These are phyloP conservation scores for Suhomyces tanzawaensis DNA, from an alignment of 805 yeast species.

Conservation along the genomic window DNA sequence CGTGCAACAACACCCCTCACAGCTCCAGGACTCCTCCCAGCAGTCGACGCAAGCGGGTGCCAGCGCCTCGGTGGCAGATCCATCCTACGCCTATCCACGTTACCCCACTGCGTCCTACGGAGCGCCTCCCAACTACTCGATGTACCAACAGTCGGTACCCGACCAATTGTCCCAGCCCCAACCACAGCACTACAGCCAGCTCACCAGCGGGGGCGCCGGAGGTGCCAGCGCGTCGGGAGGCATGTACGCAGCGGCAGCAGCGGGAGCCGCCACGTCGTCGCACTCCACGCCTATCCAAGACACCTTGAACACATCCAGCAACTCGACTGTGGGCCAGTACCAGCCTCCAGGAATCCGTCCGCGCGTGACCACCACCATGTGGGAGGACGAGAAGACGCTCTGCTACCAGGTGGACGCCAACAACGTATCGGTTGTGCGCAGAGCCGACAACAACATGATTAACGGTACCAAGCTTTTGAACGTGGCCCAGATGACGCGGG, in stretches of 20 bases:
- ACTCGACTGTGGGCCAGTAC: slow-evolving; percentile 41
- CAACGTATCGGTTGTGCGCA: slow-evolving; percentile 74
- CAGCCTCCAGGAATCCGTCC: slow-evolving; percentile 53
- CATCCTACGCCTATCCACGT: slow-evolving; percentile 17
- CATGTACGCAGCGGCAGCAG: slow-evolving; percentile 10
- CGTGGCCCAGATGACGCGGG: slow-evolving; percentile 85
- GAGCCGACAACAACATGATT: slow-evolving; percentile 83
- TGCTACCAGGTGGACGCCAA: slow-evolving; percentile 86
- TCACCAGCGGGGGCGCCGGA: slow-evolving; percentile 9
- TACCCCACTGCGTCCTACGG: slow-evolving; percentile 27
- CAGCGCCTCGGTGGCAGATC: slow-evolving; percentile 9
- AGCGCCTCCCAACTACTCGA: slow-evolving; percentile 18
- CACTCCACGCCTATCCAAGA: slow-evolving; percentile 18
- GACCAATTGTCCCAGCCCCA: slow-evolving; percentile 27
- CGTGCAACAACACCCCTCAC: slow-evolving; percentile 10
- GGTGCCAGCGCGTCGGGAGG: slow-evolving; percentile 10
- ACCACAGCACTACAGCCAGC: slow-evolving; percentile 23
- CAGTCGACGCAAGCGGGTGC: slow-evolving; percentile 10
- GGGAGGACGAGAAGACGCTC: slow-evolving; percentile 85
- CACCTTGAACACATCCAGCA: slow-evolving; percentile 16
- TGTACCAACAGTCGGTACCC: slow-evolving; percentile 22
- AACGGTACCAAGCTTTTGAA: slow-evolving; percentile 81
- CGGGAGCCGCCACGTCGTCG: slow-evolving; percentile 1
- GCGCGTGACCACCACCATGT: slow-evolving; percentile 78
- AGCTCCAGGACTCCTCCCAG: slow-evolving; percentile 9